A percentile compares a stretch with the other conserved stretches of the same genome.
Evolutionary conservation across 2,329 filamentous ascomycete species (phyloP).

Genomic region (Thelonectria discophora): DNA sequence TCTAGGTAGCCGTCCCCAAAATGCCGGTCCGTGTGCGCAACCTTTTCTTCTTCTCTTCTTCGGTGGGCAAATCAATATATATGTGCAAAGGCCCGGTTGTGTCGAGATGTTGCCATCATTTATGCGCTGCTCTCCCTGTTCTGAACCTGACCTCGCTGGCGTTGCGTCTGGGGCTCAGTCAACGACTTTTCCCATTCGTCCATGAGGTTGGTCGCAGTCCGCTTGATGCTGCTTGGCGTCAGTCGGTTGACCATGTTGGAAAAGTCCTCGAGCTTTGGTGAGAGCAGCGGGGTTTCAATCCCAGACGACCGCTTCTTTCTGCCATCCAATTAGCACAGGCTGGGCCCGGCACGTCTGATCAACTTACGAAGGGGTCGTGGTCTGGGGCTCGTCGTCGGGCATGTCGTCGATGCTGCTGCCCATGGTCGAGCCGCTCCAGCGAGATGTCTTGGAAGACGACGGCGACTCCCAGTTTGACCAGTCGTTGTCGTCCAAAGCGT

Average conservation of each 20-base stretch:
- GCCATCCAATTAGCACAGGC: slow-evolving; percentile 21
- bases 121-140: slow-evolving; percentile 48
- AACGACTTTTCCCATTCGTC: slow-evolving; percentile 84
- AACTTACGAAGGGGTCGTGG: slow-evolving; percentile 59
- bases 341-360: background rate
- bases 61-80: slow-evolving; percentile 31
- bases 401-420: slow-evolving; percentile 55
- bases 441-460: slow-evolving; percentile 60
- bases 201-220: slow-evolving; percentile 86
- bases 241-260: slow-evolving; percentile 76
- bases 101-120: slow-evolving; percentile 12
- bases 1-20: slow-evolving; percentile 30
- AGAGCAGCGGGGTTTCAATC: slow-evolving; percentile 46
- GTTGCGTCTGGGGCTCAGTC: slow-evolving; percentile 42
- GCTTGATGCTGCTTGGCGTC: slow-evolving; percentile 79
- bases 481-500: slow-evolving; percentile 67
- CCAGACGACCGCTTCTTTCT: slow-evolving; percentile 48
- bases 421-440: slow-evolving; percentile 72
- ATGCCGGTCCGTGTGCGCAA: slow-evolving; percentile 35
- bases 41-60: slow-evolving; percentile 25
- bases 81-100: slow-evolving; percentile 34
- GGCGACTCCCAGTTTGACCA: slow-evolving; percentile 73
- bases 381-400: slow-evolving; percentile 59
- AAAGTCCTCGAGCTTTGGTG: slow-evolving; percentile 62
- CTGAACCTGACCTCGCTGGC: slow-evolving; percentile 35